phyloP scores from a whole-genome alignment of 2,329 filamentous ascomycete genomes.

The Aspergillus hortae region DNA sequence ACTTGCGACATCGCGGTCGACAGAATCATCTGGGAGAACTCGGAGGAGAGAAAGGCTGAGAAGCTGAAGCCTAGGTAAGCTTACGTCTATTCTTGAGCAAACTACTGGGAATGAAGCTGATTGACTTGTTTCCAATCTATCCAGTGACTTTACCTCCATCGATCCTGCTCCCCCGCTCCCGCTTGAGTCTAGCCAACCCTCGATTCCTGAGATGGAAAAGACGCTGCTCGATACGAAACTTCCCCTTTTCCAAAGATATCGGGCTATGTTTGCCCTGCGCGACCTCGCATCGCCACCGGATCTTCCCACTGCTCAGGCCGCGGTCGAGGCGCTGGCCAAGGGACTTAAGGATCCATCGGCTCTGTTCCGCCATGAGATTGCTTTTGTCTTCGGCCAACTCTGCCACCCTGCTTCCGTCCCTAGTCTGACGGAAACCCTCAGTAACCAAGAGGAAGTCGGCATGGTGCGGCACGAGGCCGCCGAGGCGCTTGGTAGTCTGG shows the following conservation, averaged over 20 bases:
- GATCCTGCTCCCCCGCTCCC: conserved; percentile 90
- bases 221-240: conserved; percentile 73
- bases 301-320: conserved; percentile 82
- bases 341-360: conserved; percentile 84
- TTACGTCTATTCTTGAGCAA: conserved; percentile 2
- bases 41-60: conserved; percentile 66
- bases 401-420: conserved; percentile 96
- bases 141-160: conserved; percentile 89
- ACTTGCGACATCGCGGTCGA: conserved; percentile 97
- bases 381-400: conserved; percentile 95
- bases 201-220: conserved; percentile 70
- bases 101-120: conserved; percentile 12
- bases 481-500: conserved; percentile 89
- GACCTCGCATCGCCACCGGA: conserved; percentile 93
- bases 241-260: conserved; percentile 87
- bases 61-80: conserved; percentile 73
- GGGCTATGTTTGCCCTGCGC: conserved; percentile 95
- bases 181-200: conserved; percentile 57
- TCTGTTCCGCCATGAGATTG: conserved; percentile 95
- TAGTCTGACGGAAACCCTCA: conserved; percentile 73
- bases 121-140: conserved; percentile 20
- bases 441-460: conserved; percentile 75
- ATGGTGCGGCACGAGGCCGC: conserved; percentile 99
- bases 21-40: conserved; percentile 89
- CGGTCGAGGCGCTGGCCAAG: conserved; percentile 77